Evolutionary conservation across 2,329 filamentous ascomycete genomes (phyloP).

Genomic region (Cladosporium sp.): DNA sequence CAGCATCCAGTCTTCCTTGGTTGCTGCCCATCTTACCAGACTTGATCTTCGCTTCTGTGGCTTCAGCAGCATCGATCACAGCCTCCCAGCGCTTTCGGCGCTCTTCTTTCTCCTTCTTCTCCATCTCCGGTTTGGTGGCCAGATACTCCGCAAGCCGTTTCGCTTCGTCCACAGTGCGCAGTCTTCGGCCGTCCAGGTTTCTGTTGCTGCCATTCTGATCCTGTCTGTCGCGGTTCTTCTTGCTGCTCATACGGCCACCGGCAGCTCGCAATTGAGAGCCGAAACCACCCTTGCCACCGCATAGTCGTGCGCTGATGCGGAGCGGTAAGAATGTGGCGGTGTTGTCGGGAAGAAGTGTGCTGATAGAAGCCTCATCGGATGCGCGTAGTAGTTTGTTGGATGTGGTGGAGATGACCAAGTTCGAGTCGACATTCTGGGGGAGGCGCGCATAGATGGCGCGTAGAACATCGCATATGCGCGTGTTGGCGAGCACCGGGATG

Average conservation of each 20-base stretch:
- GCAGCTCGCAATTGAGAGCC: constrained; percentile 95
- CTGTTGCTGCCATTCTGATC: constrained; percentile 81
- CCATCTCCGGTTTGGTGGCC: constrained; percentile 96
- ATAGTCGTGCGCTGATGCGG: constrained; percentile 75
- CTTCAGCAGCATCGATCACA: constrained; percentile 81
- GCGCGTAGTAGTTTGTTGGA: constrained; percentile 70
- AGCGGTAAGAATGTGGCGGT: constrained; percentile 73
- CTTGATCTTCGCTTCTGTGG: constrained; percentile 78
- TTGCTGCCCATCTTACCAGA: constrained; percentile 64
- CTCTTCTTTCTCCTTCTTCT: constrained; percentile 87
- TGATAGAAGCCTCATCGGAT: constrained; percentile 58
- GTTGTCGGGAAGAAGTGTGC: constrained; percentile 58
- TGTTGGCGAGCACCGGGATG: constrained; percentile 68
- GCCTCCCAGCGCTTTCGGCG: constrained; percentile 82
- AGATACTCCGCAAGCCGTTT: constrained; percentile 95
- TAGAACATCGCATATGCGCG: constrained; percentile 66
- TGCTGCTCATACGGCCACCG: constrained; percentile 96
- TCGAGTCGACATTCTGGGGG: constrained; percentile 54
- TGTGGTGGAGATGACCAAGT: constrained; percentile 78
- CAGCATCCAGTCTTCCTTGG: constrained; percentile 70
- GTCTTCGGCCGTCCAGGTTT: constrained; percentile 85
- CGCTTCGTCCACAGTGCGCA: constrained; percentile 91
- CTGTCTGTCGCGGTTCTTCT: constrained; percentile 79
- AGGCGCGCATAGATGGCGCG: constrained; percentile 64
- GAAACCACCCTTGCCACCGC: constrained; percentile 96